Conservation (phyloP, 805 yeast species). For the Pichia exigua region DNA sequence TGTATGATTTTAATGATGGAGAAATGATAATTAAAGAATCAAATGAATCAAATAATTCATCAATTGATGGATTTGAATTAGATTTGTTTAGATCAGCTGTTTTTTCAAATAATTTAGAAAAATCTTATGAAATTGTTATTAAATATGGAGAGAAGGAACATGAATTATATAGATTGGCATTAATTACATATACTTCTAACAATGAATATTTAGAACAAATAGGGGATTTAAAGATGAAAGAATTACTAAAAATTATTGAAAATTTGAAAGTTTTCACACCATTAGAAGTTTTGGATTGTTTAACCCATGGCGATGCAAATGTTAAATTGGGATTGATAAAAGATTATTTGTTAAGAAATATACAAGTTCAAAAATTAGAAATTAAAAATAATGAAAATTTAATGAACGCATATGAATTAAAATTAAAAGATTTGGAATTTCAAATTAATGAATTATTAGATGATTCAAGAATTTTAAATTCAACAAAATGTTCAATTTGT, state of each 20-base stretch:
- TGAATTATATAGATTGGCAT: constrained; percentile 56
- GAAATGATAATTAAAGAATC: constrained; percentile 34
- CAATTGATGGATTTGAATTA: constrained; percentile 36
- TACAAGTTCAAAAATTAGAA: constrained; percentile 53
- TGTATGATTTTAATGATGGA: constrained; percentile 46
- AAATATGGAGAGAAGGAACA: constrained; percentile 57
- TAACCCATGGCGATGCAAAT: constrained; percentile 42
- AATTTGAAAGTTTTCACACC: constrained; percentile 54
- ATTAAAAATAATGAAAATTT: constrained; percentile 62
- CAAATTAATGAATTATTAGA: constrained; percentile 44
- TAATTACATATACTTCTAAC: constrained; percentile 54
- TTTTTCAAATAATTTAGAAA: constrained; percentile 47
- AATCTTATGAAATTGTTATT: constrained; percentile 49
- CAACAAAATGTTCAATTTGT: constrained; percentile 53
- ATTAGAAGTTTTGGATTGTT: constrained; percentile 43
- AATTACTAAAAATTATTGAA: constrained; percentile 47
- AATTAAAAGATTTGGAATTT: constrained; percentile 46
- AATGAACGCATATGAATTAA: constrained; percentile 58
- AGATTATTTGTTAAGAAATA: constrained; percentile 54
- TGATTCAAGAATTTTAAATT: constrained; percentile 46
- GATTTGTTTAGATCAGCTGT: constrained; percentile 61
- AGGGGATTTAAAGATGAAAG: constrained; percentile 41
- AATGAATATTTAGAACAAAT: constrained; percentile 42
- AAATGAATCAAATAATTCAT: constrained; percentile 13
- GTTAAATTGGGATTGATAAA: constrained; percentile 57